Evolutionary conservation across 1,284 basidiomycete genomes (phyloP).

Genomic region (Cystobasidium slooffiae): DNA sequence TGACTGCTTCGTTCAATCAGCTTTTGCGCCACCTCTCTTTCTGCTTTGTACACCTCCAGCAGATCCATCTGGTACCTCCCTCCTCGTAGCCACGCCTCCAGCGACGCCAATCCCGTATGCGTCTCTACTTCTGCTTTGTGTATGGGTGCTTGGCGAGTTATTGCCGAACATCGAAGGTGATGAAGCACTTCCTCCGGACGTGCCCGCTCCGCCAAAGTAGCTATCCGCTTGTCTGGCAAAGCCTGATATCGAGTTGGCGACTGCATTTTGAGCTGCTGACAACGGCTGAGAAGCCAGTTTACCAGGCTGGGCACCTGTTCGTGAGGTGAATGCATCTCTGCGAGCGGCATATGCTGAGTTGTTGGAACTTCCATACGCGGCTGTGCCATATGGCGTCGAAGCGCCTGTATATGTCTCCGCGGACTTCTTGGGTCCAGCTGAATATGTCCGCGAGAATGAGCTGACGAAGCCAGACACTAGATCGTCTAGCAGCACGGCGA

Average conservation of each 20-base stretch:
- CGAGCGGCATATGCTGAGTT: constrained; percentile 38
- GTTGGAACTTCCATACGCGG: constrained; percentile 11
- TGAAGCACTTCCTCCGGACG: background rate
- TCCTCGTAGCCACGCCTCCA: constrained; percentile 26
- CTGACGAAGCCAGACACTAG: constrained; percentile 68
- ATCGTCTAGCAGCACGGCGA: constrained; percentile 75
- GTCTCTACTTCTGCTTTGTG: background rate
- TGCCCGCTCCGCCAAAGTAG: constrained; percentile 25
- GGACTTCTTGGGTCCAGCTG: constrained; percentile 36
- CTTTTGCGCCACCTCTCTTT: constrained; percentile 28
- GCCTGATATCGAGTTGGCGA: constrained; percentile 16
- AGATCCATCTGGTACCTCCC: constrained; percentile 19
- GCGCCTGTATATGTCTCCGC: constrained; percentile 45
- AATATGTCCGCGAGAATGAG: constrained; percentile 58
- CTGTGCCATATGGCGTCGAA: constrained; percentile 48
- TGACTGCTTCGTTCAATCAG: background rate
- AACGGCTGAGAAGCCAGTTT: constrained; percentile 1
- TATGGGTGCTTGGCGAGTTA: background rate
- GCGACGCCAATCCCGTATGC: constrained; percentile 34
- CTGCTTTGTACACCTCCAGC: constrained; percentile 34
- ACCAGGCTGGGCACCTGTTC: constrained; percentile 25
- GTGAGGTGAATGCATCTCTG: constrained; percentile 33
- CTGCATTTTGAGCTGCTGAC: constrained; percentile 19
- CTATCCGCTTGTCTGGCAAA: constrained; percentile 41
- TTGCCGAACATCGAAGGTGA: background rate